Evolutionary conservation across 345 rosid genomes (phyloP).

Genomic region (Camelina neglecta): DNA sequence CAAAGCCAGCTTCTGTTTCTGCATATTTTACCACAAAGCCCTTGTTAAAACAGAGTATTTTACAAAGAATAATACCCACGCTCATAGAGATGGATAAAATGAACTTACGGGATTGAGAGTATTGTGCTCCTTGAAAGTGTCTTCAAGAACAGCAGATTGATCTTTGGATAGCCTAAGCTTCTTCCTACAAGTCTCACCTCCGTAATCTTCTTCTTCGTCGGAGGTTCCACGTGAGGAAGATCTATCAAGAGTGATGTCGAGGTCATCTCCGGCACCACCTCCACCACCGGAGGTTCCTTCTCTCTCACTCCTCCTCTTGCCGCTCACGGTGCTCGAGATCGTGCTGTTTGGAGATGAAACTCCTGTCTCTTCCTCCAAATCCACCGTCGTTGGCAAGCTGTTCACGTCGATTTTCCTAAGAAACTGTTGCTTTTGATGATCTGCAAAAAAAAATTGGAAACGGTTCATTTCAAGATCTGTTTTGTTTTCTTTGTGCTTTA

Average conservation of each 20-base stretch:
- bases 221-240: slow-evolving; percentile 74
- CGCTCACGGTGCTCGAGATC: slow-evolving; percentile 77
- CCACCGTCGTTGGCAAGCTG: slow-evolving; percentile 63
- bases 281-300: slow-evolving; percentile 50
- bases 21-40: slow-evolving; percentile 30
- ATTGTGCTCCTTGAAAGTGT: slow-evolving; percentile 90
- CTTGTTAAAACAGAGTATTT: slow-evolving; percentile 7
- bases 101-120: slow-evolving; percentile 97
- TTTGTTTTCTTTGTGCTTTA: neutral
- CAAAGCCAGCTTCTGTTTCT: slow-evolving; percentile 92
- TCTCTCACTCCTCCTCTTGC: slow-evolving; percentile 75
- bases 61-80: neutral
- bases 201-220: slow-evolving; percentile 71
- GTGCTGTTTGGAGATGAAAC: slow-evolving; percentile 97
- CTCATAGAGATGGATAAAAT: neutral
- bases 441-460: slow-evolving; percentile 13
- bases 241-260: slow-evolving; percentile 64
- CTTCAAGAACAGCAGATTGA: slow-evolving; percentile 92
- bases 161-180: slow-evolving; percentile 94
- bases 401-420: slow-evolving; percentile 89
- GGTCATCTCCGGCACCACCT: slow-evolving; percentile 50
- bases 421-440: slow-evolving; percentile 49
- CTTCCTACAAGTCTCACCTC: slow-evolving; percentile 91
- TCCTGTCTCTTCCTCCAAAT: slow-evolving; percentile 83
- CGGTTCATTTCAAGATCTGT: slow-evolving; percentile 28